Conservation (phyloP, 1,284 basidiomycete species). For the Jaminaea rosea region DNA sequence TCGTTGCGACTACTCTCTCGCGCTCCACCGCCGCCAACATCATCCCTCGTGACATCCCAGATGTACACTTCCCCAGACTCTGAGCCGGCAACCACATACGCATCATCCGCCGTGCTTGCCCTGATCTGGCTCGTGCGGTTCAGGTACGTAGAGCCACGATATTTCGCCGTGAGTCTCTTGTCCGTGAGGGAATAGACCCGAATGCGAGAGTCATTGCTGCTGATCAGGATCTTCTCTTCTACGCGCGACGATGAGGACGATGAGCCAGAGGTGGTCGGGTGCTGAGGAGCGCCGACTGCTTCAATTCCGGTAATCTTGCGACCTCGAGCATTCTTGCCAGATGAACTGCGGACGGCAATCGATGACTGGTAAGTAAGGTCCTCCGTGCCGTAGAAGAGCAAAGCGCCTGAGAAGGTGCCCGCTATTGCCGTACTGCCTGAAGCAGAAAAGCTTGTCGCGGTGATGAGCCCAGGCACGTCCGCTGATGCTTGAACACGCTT, state of each 20-base stretch:
- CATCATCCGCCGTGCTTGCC: slow-evolving; percentile 39
- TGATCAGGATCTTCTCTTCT: slow-evolving; percentile 44
- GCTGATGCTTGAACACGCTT: slow-evolving; percentile 20
- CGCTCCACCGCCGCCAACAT: too few species aligned
- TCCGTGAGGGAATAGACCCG: slow-evolving; percentile 43
- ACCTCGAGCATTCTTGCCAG: slow-evolving; percentile 44
- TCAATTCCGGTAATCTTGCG: slow-evolving; percentile 48
- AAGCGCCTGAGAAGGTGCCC: slow-evolving; percentile 43
- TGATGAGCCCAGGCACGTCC: slow-evolving; percentile 47
- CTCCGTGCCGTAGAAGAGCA: slow-evolving; percentile 41
- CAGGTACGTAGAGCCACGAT: slow-evolving; percentile 23
- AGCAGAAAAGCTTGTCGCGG: slow-evolving; percentile 43
- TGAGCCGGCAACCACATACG: slow-evolving; percentile 43
- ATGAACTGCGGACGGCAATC: slow-evolving; percentile 37
- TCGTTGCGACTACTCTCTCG: too few species aligned
- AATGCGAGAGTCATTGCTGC: slow-evolving; percentile 48
- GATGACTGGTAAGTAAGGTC: slow-evolving; percentile 32
- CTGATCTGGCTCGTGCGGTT: slow-evolving; percentile 44
- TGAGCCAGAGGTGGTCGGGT: too few species aligned
- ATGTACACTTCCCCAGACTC: slow-evolving; percentile 18
- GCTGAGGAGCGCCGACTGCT: slow-evolving; percentile 8
- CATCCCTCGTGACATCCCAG: slow-evolving; percentile 28
- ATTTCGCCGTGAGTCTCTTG: slow-evolving; percentile 24
- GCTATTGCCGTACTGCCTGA: slow-evolving; percentile 43
- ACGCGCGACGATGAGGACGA: too few species aligned